Evolutionary conservation across 495 filamentous ascomycete genomes (phyloP).

Genomic region (Coniosporium apollinis): DNA sequence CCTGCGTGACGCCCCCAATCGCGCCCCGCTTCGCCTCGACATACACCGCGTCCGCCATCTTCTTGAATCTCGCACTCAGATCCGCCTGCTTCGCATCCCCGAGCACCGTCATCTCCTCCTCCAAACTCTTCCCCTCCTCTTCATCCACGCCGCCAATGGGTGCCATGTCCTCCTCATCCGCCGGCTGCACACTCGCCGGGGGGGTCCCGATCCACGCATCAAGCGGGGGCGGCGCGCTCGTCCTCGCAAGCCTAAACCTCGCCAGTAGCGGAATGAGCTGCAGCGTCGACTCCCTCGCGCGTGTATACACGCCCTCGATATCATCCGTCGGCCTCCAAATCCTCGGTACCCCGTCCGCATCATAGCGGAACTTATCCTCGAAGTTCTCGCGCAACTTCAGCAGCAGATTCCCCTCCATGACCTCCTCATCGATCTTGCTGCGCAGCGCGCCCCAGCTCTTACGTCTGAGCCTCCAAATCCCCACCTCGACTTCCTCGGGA

Average conservation of each 20-base stretch:
- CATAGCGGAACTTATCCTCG: slow-evolving; percentile 97
- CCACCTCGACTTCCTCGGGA: slow-evolving; percentile 79
- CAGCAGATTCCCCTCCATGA: slow-evolving; percentile 90
- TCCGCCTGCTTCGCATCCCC: slow-evolving; percentile 77
- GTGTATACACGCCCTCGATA: slow-evolving; percentile 87
- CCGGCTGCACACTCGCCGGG: slow-evolving; percentile 56
- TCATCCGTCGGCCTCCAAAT: slow-evolving; percentile 97
- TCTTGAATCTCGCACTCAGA: slow-evolving; percentile 87
- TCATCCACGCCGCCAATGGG: slow-evolving; percentile 86
- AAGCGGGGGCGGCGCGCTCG: slow-evolving; percentile 59
- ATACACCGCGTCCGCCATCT: slow-evolving; percentile 90
- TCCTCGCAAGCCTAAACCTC: slow-evolving; percentile 56
- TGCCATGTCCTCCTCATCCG: slow-evolving; percentile 74
- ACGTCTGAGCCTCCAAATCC: slow-evolving; percentile 76
- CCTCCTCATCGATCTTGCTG: slow-evolving; percentile 88
- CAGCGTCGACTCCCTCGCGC: slow-evolving; percentile 77
- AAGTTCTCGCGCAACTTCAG: slow-evolving; percentile 96
- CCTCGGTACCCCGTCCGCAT: slow-evolving; percentile 81
- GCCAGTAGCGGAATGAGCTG: slow-evolving; percentile 78
- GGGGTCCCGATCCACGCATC: slow-evolving; percentile 64
- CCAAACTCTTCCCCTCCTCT: slow-evolving; percentile 79
- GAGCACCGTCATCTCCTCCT: slow-evolving; percentile 90
- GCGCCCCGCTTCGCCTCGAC: slow-evolving; percentile 94
- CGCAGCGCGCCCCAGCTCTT: slow-evolving; percentile 87
- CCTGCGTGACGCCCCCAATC: slow-evolving; percentile 86